Conservation (phyloP, 2,329 filamentous ascomycete species). For the Sclerotiophoma versabilis region DNA sequence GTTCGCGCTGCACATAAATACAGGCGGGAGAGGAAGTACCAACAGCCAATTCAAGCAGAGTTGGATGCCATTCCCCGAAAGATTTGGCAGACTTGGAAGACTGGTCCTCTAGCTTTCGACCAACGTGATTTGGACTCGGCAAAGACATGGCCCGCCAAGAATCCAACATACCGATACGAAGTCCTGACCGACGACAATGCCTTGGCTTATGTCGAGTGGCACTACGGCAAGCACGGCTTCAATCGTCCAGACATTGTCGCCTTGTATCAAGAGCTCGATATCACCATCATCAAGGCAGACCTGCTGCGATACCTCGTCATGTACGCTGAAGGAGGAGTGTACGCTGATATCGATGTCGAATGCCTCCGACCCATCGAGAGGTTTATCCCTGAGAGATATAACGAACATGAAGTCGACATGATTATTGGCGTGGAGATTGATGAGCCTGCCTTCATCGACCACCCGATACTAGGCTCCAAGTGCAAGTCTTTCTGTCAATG, state of each 20-base stretch:
- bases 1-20: constrained; percentile 44
- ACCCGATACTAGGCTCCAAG: constrained; percentile 72
- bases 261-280: constrained; percentile 44
- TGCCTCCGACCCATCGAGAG: constrained; percentile 60
- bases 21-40: constrained; percentile 45
- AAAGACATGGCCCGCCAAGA: constrained; percentile 70
- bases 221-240: constrained; percentile 70
- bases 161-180: constrained; percentile 71
- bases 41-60: constrained; percentile 38
- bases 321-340: constrained; percentile 70
- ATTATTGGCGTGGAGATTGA: constrained; percentile 76
- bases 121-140: constrained; percentile 67
- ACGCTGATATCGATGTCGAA: constrained; percentile 67
- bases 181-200: constrained; percentile 74
- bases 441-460: constrained; percentile 68
- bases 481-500: constrained; percentile 76
- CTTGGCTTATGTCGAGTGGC: constrained; percentile 70
- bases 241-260: constrained; percentile 64
- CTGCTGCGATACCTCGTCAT: constrained; percentile 71
- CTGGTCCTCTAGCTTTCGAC: constrained; percentile 71
- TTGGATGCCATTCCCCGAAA: constrained; percentile 64
- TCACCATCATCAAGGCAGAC: constrained; percentile 72
- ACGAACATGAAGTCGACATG: constrained; percentile 71
- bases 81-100: constrained; percentile 81
- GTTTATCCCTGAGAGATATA: constrained; percentile 70